Percentiles rank a stretch among this genome's conserved stretches.
Evolutionary conservation across 1,284 basidiomycete genomes (phyloP).

Genomic region (Rhodotorula sp.): DNA sequence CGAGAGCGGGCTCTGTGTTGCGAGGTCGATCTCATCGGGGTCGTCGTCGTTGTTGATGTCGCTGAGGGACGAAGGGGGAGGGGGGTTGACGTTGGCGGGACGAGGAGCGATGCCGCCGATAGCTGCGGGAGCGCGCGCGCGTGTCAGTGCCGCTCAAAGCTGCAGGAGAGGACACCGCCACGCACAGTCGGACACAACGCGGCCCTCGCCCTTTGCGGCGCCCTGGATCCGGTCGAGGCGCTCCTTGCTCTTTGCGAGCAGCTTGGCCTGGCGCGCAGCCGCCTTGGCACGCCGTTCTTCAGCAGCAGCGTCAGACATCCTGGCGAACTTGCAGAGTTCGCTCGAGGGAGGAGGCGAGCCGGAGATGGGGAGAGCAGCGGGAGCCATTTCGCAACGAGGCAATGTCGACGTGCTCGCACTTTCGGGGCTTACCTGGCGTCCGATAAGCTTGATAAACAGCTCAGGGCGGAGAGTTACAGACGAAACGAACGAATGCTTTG

Average conservation of each 20-base stretch:
- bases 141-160: not conserved
- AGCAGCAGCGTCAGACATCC: constrained; percentile 29
- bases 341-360: not conserved
- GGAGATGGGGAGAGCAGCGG: not conserved
- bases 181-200: constrained; percentile 36
- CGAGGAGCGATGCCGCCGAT: constrained; percentile 14
- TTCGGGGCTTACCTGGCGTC: no score
- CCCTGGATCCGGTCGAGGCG: constrained; percentile 48
- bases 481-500: not conserved
- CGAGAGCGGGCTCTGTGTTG: constrained; percentile 12
- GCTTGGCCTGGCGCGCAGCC: constrained; percentile 43
- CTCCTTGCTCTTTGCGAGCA: constrained; percentile 45
- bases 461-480: no score
- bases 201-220: constrained; percentile 43
- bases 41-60: constrained; percentile 42
- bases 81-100: constrained; percentile 23
- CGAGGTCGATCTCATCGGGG: constrained; percentile 46
- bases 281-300: constrained; percentile 24
- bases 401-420: not conserved
- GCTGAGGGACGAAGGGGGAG: constrained; percentile 24
- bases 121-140: not conserved
- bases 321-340: no score
- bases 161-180: no score
- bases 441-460: not conserved
- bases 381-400: not conserved